phyloP scores from a whole-genome alignment of 2,329 filamentous ascomycete genomes.

The Pyricularia sp. region DNA sequence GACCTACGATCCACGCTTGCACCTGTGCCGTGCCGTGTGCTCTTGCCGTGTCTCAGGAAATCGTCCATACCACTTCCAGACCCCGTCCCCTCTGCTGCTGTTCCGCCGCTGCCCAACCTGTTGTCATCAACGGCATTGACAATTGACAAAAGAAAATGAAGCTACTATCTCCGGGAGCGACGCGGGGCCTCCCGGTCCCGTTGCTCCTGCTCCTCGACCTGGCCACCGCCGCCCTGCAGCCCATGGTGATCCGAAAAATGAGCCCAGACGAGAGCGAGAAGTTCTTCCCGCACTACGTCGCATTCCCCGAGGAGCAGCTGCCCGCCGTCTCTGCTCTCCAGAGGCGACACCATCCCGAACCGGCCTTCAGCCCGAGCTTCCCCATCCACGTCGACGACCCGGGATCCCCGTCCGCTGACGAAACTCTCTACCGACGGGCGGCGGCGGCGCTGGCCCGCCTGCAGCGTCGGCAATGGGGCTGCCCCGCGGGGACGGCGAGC shows the following conservation, averaged over 20 bases:
- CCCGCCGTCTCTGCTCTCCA: conserved; percentile 3
- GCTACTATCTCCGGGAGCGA: not conserved
- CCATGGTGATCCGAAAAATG: conserved; percentile 64
- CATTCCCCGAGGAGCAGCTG: conserved; percentile 23
- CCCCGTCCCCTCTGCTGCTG: not conserved
- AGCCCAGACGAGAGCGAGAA: conserved; percentile 61
- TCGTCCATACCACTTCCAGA: too few species aligned
- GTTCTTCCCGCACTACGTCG: conserved; percentile 60
- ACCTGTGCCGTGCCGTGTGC: not conserved
- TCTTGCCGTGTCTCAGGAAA: not conserved
- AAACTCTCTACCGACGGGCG: conserved; percentile 28
- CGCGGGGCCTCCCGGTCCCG: conserved; percentile 1
- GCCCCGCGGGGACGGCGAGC: conserved; percentile 55
- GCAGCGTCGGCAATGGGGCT: conserved; percentile 51
- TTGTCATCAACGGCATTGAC: not conserved
- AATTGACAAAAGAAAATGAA: not conserved
- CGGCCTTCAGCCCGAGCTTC: conserved; percentile 42
- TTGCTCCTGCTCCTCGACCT: conserved; percentile 34
- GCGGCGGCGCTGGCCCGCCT: conserved; percentile 37
- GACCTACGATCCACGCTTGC: not conserved
- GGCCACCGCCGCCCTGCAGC: conserved; percentile 27
- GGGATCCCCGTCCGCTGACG: not conserved
- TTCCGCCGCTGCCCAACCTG: not conserved
- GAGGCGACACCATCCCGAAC: conserved; percentile 20
- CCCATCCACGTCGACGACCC: conserved; percentile 10